Conservation (phyloP, 768 basidiomycete species). For the Rhodotorula babjevae region DNA sequence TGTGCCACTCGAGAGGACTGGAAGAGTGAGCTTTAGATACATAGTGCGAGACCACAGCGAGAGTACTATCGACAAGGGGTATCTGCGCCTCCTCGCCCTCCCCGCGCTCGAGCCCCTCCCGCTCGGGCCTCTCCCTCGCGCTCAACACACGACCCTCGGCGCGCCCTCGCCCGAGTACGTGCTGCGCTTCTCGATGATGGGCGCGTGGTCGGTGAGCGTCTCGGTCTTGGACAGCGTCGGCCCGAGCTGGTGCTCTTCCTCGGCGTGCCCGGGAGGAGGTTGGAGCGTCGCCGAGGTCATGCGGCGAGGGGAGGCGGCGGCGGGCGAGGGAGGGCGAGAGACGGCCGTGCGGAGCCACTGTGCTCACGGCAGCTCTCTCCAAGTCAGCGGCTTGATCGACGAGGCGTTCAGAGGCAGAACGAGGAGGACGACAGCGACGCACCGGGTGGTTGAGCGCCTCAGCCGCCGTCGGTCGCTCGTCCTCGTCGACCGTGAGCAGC, state of each 20-base stretch:
- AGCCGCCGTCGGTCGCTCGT: conserved; percentile 10
- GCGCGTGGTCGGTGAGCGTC: conserved; percentile 29
- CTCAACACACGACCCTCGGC: not conserved
- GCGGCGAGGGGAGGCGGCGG: not conserved
- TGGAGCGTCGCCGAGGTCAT: not conserved
- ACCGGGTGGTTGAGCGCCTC: conserved; percentile 34
- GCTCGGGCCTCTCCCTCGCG: too few relatives aligned
- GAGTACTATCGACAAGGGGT: too few relatives aligned
- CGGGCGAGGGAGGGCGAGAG: conserved; percentile 29
- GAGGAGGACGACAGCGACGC: not conserved
- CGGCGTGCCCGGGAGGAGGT: not conserved
- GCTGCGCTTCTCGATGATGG: conserved; percentile 19
- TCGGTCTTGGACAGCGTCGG: conserved; percentile 14
- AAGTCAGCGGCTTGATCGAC: not conserved
- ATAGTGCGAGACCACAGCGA: too few relatives aligned
- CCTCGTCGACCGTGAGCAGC: conserved; percentile 28
- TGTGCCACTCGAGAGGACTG: too few relatives aligned
- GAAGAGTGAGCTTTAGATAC: too few relatives aligned
- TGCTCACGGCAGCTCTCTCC: not conserved
- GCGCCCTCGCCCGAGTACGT: not conserved
- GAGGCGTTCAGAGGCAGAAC: not conserved
- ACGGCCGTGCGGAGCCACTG: conserved; percentile 33
- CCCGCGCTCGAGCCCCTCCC: too few relatives aligned
- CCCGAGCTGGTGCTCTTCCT: conserved; percentile 3
- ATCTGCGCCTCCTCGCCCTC: too few relatives aligned